Evolutionary conservation across 2,329 filamentous ascomycete genomes (phyloP).

Genomic region (Albifimbria verrucaria): DNA sequence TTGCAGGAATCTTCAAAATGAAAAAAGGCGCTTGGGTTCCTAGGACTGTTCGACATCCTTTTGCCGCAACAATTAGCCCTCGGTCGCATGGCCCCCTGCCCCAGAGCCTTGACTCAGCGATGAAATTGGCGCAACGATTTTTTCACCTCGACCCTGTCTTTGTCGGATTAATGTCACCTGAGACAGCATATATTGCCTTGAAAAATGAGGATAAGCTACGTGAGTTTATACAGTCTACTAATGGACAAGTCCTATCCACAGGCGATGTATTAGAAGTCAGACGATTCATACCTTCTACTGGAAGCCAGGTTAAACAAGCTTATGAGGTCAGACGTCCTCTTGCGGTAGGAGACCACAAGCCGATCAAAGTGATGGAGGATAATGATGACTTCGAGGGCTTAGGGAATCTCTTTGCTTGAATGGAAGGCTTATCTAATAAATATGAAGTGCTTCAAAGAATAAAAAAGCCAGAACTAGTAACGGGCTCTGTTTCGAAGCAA

Average conservation of each 20-base stretch:
- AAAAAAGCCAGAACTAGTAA: too few species aligned
- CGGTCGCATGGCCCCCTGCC: constrained; percentile 3
- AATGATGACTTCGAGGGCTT: not conserved
- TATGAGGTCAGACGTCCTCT: not conserved
- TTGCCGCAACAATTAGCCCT: constrained; percentile 4
- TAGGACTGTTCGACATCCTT: not conserved
- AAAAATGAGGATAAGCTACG: constrained; percentile 2
- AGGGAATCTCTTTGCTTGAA: not conserved
- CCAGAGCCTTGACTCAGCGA: not conserved
- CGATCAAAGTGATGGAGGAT: not conserved
- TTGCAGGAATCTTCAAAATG: constrained; percentile 3
- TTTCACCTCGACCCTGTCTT: constrained; percentile 1
- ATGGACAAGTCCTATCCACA: constrained; percentile 1
- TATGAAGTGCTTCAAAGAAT: too few species aligned
- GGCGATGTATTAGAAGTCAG: constrained; percentile 6
- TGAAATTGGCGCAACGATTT: constrained; percentile 8
- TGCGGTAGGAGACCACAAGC: not conserved
- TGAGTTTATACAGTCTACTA: not conserved
- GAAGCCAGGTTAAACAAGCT: not conserved
- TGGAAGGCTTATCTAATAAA: not conserved
- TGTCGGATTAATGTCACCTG: not conserved
- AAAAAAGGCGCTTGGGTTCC: not conserved
- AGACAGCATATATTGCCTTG: constrained; percentile 5
- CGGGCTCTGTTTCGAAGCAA: too few species aligned
- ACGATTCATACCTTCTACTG: not conserved